Conservation (phyloP, 768 basidiomycete genomes). For the Naganishia vaughanmartiniae region DNA sequence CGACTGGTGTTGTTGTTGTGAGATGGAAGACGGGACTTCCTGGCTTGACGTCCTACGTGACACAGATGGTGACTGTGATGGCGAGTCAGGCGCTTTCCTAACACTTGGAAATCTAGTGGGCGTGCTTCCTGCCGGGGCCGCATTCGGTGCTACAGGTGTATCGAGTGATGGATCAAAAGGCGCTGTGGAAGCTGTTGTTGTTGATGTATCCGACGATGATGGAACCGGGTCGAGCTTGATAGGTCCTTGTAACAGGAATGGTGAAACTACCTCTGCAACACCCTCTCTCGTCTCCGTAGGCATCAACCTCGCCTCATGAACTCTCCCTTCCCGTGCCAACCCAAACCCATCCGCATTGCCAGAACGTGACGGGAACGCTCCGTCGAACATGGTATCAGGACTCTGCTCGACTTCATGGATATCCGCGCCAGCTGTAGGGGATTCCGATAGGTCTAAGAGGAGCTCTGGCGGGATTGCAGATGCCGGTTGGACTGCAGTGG, state of each 20-base stretch:
- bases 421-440: background rate
- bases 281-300: too few relatives aligned
- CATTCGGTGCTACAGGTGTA: background rate
- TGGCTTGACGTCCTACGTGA: background rate
- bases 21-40: too few relatives aligned
- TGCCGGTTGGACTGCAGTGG: background rate
- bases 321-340: background rate
- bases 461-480: background rate
- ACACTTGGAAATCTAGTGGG: background rate
- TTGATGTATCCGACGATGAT: background rate
- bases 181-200: background rate
- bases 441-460: too few relatives aligned
- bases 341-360: background rate
- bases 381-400: background rate
- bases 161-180: background rate
- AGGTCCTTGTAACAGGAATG: constrained; percentile 8
- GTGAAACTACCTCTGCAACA: background rate
- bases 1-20: too few relatives aligned
- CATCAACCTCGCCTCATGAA: background rate
- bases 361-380: background rate
- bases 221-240: background rate
- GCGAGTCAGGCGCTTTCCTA: background rate
- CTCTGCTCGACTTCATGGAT: background rate
- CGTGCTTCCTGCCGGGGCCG: background rate
- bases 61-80: background rate